These are phyloP conservation scores for Pseudonitzschia pungens DNA, from an alignment of 108 stramenopile species.

Conservation along the genomic window DNA sequence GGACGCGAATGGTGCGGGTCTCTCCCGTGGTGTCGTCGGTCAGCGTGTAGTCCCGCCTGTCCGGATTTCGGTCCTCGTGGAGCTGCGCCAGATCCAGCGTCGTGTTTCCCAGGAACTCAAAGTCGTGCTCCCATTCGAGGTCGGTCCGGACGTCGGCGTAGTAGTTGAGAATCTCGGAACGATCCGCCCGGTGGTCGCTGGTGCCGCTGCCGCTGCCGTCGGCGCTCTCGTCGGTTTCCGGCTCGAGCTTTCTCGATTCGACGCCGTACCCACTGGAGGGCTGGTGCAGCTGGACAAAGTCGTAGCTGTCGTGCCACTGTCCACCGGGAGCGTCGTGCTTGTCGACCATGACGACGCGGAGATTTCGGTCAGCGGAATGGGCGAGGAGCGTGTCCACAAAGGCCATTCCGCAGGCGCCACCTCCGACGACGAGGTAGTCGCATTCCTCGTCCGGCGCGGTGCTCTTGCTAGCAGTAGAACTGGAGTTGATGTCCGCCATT, in stretches of 20 bases:
- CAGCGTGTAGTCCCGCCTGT: neutral
- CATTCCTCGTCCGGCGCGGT: slow-evolving; percentile 4
- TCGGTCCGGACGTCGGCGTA: slow-evolving; percentile 2
- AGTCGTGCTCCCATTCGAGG: neutral
- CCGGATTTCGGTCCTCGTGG: neutral
- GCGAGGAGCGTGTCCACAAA: slow-evolving; percentile 29
- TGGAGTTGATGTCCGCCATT: no score
- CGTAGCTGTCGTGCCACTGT: slow-evolving; percentile 32
- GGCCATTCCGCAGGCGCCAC: slow-evolving; percentile 24
- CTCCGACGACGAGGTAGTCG: slow-evolving; percentile 34
- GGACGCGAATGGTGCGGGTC: neutral
- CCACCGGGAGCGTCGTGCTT: slow-evolving; percentile 27
- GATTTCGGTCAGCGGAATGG: neutral
- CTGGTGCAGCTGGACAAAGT: slow-evolving; percentile 30
- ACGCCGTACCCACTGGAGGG: slow-evolving; percentile 29
- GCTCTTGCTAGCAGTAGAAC: neutral
- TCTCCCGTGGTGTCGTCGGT: neutral
- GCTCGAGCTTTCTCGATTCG: slow-evolving; percentile 14
- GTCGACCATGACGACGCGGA: slow-evolving; percentile 24
- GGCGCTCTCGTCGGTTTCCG: neutral
- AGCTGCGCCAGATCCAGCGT: neutral
- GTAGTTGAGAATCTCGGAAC: slow-evolving; percentile 25
- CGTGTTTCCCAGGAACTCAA: neutral
- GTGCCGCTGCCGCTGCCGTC: neutral
- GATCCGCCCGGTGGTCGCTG: slow-evolving; percentile 24